A percentile compares a stretch with the other conserved stretches of the same genome.
Conservation (phyloP, 176 grass and related monocot species). For the Oryza meridionalis region DNA sequence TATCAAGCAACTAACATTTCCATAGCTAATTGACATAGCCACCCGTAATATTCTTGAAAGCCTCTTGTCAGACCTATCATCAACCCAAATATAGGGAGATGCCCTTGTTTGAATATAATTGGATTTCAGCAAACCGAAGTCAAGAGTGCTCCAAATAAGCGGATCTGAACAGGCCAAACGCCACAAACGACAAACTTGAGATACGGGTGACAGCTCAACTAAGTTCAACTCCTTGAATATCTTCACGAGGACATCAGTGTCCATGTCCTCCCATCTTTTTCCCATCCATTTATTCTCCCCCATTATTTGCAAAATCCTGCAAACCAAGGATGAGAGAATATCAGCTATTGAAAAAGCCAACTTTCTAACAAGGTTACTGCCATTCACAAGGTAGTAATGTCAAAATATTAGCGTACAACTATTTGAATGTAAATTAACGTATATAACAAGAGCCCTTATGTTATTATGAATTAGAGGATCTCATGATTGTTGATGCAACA, state of each 20-base stretch:
- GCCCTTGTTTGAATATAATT: conserved; percentile 93
- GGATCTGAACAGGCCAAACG: conserved; percentile 85
- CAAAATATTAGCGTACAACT: background rate
- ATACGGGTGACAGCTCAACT: conserved; percentile 83
- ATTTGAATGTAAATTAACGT: background rate
- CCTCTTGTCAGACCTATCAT: conserved; percentile 82
- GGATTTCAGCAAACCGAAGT: conserved; percentile 78
- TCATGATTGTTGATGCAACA: background rate
- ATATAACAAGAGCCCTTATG: background rate
- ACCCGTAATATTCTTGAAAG: conserved; percentile 77
- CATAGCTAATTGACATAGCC: conserved; percentile 72
- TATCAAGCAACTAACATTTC: conserved; percentile 81
- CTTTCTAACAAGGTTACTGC: background rate
- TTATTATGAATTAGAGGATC: background rate
- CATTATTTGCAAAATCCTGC: conserved; percentile 60
- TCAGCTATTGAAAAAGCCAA: conserved; percentile 23
- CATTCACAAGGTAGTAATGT: background rate
- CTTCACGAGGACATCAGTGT: conserved; percentile 96
- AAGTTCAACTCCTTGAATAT: conserved; percentile 96
- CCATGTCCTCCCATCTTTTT: conserved; percentile 98
- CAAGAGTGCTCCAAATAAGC: conserved; percentile 90
- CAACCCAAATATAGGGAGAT: conserved; percentile 88
- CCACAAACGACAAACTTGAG: conserved; percentile 83
- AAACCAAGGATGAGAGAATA: conserved; percentile 32
- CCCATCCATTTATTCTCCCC: conserved; percentile 72